Evolutionary conservation across 768 basidiomycete genomes (phyloP).

Genomic region (Suillus sp.): DNA sequence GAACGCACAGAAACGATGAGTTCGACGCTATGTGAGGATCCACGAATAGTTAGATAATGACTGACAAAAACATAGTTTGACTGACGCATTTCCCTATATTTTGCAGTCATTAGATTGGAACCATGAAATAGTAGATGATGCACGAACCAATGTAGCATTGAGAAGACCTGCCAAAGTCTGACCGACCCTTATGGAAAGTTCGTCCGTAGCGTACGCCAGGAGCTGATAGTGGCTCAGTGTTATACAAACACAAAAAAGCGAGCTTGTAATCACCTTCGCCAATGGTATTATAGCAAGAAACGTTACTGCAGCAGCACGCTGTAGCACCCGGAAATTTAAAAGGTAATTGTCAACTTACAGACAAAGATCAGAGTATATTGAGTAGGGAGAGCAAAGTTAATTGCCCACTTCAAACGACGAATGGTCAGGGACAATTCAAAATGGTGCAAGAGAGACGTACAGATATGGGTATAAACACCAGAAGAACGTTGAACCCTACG

Average conservation of each 20-base stretch:
- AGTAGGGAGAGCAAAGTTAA: constrained; percentile 58
- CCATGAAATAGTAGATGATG: constrained; percentile 5
- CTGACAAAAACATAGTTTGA: neutral
- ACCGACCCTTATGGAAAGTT: constrained; percentile 78
- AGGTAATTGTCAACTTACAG: constrained; percentile 46
- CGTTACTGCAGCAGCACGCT: constrained; percentile 47
- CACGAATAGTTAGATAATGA: neutral
- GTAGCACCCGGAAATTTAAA: neutral
- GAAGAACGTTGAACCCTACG: constrained; percentile 69
- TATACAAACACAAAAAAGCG: constrained; percentile 1
- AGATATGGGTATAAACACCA: constrained; percentile 72
- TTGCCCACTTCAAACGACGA: constrained; percentile 57
- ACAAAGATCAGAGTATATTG: constrained; percentile 69
- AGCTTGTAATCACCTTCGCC: constrained; percentile 56
- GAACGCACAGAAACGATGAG: constrained; percentile 69
- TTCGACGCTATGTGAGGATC: constrained; percentile 42
- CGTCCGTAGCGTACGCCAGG: constrained; percentile 84
- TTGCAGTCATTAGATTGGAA: constrained; percentile 2
- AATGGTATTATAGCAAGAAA: constrained; percentile 85
- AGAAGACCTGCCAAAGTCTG: constrained; percentile 82
- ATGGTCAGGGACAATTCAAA: constrained; percentile 7
- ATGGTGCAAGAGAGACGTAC: constrained; percentile 36
- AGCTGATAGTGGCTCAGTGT: constrained; percentile 42
- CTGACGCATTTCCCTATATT: constrained; percentile 35
- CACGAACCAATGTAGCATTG: constrained; percentile 77